Conservation (phyloP, 495 filamentous ascomycete species). For the Corynascus novoguineensis region DNA sequence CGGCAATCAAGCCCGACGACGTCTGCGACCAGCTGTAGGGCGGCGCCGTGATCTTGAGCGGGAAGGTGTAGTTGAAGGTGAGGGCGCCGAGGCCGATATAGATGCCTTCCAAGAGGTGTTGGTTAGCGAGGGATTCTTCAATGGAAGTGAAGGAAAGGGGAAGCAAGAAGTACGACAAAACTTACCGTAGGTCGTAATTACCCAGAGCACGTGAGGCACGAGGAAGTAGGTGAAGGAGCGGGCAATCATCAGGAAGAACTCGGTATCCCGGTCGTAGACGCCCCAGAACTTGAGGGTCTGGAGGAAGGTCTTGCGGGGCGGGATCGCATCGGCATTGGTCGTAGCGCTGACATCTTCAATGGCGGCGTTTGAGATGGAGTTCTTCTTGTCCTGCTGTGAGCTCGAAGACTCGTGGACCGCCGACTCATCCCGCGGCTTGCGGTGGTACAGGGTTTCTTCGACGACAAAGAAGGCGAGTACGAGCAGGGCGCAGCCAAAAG, state of each 20-base stretch:
- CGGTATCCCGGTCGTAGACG: slow-evolving; percentile 44
- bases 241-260: slow-evolving; percentile 51
- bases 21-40: slow-evolving; percentile 56
- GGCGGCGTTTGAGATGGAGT: slow-evolving; percentile 11
- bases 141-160: background rate
- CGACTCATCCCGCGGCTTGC: slow-evolving; percentile 22
- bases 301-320: slow-evolving; percentile 42
- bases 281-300: slow-evolving; percentile 47
- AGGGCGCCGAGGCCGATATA: slow-evolving; percentile 56
- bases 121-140: too few species aligned
- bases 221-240: slow-evolving; percentile 54
- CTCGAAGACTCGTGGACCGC: slow-evolving; percentile 7
- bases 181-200: slow-evolving; percentile 51
- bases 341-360: slow-evolving; percentile 15
- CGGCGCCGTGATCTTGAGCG: slow-evolving; percentile 47
- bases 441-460: slow-evolving; percentile 56
- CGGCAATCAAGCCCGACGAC: slow-evolving; percentile 51
- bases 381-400: slow-evolving; percentile 22
- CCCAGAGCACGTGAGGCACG: slow-evolving; percentile 55
- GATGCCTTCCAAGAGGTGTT: slow-evolving; percentile 32
- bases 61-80: slow-evolving; percentile 57
- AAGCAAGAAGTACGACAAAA: background rate
- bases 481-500: slow-evolving; percentile 50
- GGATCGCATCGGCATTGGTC: slow-evolving; percentile 22
- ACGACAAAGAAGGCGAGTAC: slow-evolving; percentile 57